phyloP scores from a whole-genome alignment of 2,329 filamentous ascomycete genomes.

The Diaporthe sp. region DNA sequence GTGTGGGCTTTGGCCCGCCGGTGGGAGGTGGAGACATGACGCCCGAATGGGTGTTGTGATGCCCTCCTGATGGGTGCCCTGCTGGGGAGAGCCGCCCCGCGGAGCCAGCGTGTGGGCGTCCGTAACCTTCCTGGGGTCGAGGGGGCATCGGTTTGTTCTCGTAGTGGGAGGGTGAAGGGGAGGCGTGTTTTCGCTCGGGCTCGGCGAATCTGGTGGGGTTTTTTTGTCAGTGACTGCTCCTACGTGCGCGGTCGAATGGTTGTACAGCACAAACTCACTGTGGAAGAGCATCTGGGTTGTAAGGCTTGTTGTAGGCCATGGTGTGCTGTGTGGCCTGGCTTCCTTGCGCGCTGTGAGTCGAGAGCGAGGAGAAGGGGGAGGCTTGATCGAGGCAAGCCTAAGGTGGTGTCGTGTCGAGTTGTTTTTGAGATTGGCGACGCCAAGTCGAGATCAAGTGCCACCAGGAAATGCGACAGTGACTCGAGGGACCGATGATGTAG shows the following conservation, averaged over 20 bases:
- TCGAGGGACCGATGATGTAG: conserved; percentile 25
- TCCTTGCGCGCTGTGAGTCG: conserved; percentile 23
- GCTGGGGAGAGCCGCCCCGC: conserved; percentile 33
- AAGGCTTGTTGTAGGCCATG: conserved; percentile 96
- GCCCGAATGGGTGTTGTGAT: conserved; percentile 39
- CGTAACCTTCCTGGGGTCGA: conserved; percentile 50
- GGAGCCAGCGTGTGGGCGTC: conserved; percentile 34
- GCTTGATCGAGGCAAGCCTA: background rate
- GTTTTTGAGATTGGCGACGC: background rate
- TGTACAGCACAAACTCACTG: conserved; percentile 70
- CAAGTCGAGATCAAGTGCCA: background rate
- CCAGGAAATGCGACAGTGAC: conserved; percentile 2
- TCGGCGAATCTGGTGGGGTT: conserved; percentile 62
- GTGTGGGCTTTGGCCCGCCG: conserved; percentile 57
- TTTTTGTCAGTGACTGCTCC: conserved; percentile 33
- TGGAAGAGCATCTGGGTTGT: conserved; percentile 95
- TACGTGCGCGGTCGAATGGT: background rate
- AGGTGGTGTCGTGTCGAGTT: background rate
- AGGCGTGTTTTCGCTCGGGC: conserved; percentile 57
- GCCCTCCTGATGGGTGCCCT: conserved; percentile 39
- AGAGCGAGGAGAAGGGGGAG: conserved; percentile 13
- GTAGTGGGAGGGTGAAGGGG: conserved; percentile 56
- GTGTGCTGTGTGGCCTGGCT: conserved; percentile 57
- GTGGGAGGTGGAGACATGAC: conserved; percentile 67
- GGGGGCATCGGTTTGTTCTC: conserved; percentile 64